Percentiles rank a stretch among this genome's conserved stretches.
These are phyloP conservation scores for Acephala macrosclerotiorum DNA, from an alignment of 2,329 filamentous ascomycete species.

Conservation along the genomic window DNA sequence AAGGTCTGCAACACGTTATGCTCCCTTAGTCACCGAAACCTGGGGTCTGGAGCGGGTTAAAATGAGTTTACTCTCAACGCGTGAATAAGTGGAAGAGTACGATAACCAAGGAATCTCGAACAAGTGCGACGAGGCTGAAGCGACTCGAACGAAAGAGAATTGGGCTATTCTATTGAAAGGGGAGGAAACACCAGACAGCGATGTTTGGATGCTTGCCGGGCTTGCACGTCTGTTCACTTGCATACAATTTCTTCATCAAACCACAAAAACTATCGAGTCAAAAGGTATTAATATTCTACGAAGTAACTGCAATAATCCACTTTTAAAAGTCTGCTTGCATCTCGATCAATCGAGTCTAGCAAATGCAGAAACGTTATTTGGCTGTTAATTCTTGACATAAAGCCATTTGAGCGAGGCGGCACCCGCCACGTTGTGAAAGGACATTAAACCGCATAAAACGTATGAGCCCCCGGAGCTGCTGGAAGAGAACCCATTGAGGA, in stretches of 20 bases:
- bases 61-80: no score
- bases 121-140: no score
- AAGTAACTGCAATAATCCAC: background rate
- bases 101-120: no score
- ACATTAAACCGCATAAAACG: background rate
- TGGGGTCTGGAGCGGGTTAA: no score
- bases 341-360: background rate
- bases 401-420: conserved; percentile 3
- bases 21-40: background rate
- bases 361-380: background rate
- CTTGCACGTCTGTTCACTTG: no score
- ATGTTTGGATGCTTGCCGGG: no score
- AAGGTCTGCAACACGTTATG: background rate
- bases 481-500: background rate
- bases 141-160: no score
- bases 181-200: no score
- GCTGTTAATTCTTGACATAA: background rate
- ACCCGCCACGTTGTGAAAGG: background rate
- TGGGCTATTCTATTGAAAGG: no score
- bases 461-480: conserved; percentile 4
- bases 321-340: background rate
- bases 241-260: no score
- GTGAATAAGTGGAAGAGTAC: no score
- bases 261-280: no score
- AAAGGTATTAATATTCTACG: background rate